phyloP scores from a whole-genome alignment of 352 stramenopile species.

The Pythium diclinum region DNA sequence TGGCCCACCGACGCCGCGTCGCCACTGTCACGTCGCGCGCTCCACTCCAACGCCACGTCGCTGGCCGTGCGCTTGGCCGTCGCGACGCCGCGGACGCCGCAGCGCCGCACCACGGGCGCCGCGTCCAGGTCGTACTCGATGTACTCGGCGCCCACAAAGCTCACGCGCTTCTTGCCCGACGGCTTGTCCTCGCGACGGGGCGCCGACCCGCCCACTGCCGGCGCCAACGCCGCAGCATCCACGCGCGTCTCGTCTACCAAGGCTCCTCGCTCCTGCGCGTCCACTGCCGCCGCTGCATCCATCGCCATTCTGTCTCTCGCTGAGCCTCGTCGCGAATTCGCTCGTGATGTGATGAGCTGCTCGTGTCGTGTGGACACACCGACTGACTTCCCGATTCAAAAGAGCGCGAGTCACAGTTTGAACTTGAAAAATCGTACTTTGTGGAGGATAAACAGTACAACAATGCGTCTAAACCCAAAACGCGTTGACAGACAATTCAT shows the following conservation, averaged over 20 bases:
- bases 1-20: neutral
- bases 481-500: neutral
- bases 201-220: neutral
- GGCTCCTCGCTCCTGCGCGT: neutral
- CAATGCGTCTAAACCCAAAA: neutral
- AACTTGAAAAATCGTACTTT: conserved; percentile 10
- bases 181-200: neutral
- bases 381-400: conserved; percentile 5
- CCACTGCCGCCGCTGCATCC: neutral
- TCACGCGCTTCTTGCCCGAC: conserved; percentile 29
- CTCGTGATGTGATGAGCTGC: neutral
- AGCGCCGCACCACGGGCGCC: conserved; percentile 41
- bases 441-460: neutral
- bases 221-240: neutral
- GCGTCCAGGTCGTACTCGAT: conserved; percentile 57
- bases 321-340: neutral
- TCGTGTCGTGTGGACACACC: neutral
- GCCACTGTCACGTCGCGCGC: conserved; percentile 29
- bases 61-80: neutral
- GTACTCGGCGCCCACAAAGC: conserved; percentile 49
- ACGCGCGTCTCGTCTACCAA: conserved; percentile 2
- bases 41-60: conserved; percentile 40
- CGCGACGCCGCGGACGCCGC: conserved; percentile 16
- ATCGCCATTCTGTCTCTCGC: conserved; percentile 5
- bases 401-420: conserved; percentile 10